A percentile compares a stretch with the other conserved stretches of the same genome.
These are phyloP conservation scores for Paramecium sonneborni DNA, from an alignment of 73 alveolate species.

Conservation along the genomic window DNA sequence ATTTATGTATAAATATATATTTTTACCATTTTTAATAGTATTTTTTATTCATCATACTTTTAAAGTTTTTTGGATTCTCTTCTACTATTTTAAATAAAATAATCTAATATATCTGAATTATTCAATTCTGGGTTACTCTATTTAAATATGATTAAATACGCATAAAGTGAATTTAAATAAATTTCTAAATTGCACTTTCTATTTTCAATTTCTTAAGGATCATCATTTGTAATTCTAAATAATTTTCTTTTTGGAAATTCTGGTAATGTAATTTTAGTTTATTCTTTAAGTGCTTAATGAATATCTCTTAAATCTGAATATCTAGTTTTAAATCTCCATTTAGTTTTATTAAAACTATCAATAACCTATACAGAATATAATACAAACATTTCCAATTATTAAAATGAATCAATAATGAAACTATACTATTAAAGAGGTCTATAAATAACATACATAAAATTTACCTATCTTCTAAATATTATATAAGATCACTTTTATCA, in stretches of 20 bases:
- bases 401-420: conserved; percentile 21
- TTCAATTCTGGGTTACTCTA: background rate
- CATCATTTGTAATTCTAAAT: conserved; percentile 39
- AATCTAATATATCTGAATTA: conserved; percentile 1
- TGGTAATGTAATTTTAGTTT: background rate
- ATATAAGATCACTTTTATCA: conserved; percentile 19
- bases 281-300: conserved; percentile 32
- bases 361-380: conserved; percentile 12
- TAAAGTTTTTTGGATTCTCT: conserved; percentile 21
- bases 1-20: background rate
- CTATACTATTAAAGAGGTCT: background rate
- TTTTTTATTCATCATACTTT: conserved; percentile 27
- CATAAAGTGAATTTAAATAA: background rate
- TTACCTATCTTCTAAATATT: background rate
- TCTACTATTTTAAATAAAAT: conserved; percentile 2
- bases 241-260: conserved; percentile 51
- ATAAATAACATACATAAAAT: background rate
- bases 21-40: conserved; percentile 1
- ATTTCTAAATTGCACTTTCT: background rate
- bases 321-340: conserved; percentile 51
- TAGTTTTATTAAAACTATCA: background rate
- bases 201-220: conserved; percentile 15
- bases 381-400: background rate
- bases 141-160: background rate
- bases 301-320: conserved; percentile 49